Percentiles rank a stretch among this genome's conserved stretches.
Conservation (phyloP, 805 yeast genomes). For the Lachancea quebecensis region DNA sequence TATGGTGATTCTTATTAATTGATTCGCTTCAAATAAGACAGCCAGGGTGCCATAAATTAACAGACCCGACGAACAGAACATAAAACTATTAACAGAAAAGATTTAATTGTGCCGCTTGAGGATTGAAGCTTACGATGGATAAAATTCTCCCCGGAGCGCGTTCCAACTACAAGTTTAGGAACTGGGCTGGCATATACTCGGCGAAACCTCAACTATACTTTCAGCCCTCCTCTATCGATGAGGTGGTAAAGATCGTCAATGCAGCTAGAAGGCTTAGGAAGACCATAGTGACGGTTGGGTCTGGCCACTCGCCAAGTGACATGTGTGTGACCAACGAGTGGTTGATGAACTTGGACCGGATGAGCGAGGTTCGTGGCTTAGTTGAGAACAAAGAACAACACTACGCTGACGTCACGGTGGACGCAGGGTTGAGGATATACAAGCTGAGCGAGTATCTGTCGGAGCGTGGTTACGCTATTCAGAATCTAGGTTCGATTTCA, state of each 20-base stretch:
- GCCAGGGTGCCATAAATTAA: no score
- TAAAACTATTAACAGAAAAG: background rate
- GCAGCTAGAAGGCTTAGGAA: slow-evolving; percentile 53
- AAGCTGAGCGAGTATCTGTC: slow-evolving; percentile 66
- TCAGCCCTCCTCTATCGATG: slow-evolving; percentile 68
- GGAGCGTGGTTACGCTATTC: slow-evolving; percentile 65
- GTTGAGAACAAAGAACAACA: slow-evolving; percentile 48
- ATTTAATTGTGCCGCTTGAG: background rate
- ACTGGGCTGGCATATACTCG: slow-evolving; percentile 86
- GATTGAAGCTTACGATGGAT: background rate
- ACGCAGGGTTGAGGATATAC: slow-evolving; percentile 79
- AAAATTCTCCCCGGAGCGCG: slow-evolving; percentile 11
- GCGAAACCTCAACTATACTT: slow-evolving; percentile 72
- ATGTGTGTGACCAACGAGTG: slow-evolving; percentile 83
- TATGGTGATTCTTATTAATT: no score
- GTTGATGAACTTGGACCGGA: slow-evolving; percentile 78
- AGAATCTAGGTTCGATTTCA: slow-evolving; percentile 87
- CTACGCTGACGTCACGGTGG: slow-evolving; percentile 87
- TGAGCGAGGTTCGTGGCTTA: slow-evolving; percentile 47
- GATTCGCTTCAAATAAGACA: no score
- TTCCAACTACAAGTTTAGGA: slow-evolving; percentile 34
- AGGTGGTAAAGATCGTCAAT: slow-evolving; percentile 58
- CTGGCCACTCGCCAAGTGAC: slow-evolving; percentile 93
- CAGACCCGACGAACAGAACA: no score
- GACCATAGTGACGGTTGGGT: slow-evolving; percentile 79